Evolutionary conservation across 192 early-diverging fungal species (phyloP).

Genomic region (Kappamyces sp.): DNA sequence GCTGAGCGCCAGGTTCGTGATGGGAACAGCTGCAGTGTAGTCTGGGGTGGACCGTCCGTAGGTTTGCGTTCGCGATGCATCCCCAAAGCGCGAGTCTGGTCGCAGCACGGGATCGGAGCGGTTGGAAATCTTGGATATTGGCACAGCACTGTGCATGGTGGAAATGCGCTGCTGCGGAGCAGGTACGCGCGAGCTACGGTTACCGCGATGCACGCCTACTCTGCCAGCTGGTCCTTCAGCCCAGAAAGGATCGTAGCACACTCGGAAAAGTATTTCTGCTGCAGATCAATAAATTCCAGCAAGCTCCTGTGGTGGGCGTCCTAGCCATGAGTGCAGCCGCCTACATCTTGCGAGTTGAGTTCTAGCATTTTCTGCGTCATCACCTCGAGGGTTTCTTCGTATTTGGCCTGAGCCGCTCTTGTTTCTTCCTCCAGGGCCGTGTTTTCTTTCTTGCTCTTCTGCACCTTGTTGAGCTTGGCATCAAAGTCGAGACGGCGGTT

Average conservation of each 20-base stretch:
- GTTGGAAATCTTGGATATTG: too few relatives aligned
- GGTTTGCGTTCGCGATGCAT: too few relatives aligned
- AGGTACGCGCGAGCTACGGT: too few relatives aligned
- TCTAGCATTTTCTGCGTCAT: constrained; percentile 71
- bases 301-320: constrained; percentile 45
- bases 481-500: constrained; percentile 89
- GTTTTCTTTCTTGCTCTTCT: constrained; percentile 86
- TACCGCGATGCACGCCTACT: constrained; percentile 17
- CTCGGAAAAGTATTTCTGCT: constrained; percentile 30
- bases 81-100: too few relatives aligned
- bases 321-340: too few relatives aligned
- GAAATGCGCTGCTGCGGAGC: too few relatives aligned
- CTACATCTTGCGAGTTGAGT: constrained; percentile 70
- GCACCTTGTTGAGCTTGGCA: constrained; percentile 79
- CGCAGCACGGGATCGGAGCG: too few relatives aligned
- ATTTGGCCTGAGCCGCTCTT: constrained; percentile 81
- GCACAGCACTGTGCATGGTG: too few relatives aligned
- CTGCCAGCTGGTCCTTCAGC: constrained; percentile 24
- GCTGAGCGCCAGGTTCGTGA: too few relatives aligned
- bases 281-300: constrained; percentile 40
- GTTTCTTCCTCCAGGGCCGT: constrained; percentile 88
- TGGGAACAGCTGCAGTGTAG: too few relatives aligned
- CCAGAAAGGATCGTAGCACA: constrained; percentile 19
- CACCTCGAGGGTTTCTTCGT: constrained; percentile 83
- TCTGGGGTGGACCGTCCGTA: too few relatives aligned